phyloP scores from a whole-genome alignment of 148 eudicot species.

The Mesembryanthemum crystallinum region DNA sequence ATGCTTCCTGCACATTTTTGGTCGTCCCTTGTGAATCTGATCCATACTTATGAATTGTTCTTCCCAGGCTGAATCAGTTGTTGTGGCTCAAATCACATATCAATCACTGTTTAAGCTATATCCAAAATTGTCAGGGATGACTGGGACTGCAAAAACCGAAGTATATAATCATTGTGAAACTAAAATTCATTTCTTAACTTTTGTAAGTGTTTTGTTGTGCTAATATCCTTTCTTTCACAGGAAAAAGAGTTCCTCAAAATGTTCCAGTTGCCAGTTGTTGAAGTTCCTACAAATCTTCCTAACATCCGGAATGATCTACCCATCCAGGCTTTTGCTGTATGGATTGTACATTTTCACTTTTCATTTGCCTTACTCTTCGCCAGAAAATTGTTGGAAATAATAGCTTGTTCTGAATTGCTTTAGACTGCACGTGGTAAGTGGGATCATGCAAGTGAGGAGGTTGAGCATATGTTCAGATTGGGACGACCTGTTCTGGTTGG shows the following conservation, averaged over 20 bases:
- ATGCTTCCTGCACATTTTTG: neutral
- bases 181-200: neutral
- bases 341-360: constrained; percentile 19
- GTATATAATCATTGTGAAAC: constrained; percentile 34
- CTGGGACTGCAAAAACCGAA: constrained; percentile 99
- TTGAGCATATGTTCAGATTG: constrained; percentile 69
- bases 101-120: constrained; percentile 94
- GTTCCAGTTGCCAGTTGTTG: constrained; percentile 92
- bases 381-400: constrained; percentile 11
- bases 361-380: constrained; percentile 8
- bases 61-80: constrained; percentile 88
- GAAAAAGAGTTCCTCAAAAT: constrained; percentile 97
- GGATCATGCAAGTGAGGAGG: constrained; percentile 73
- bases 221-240: constrained; percentile 35
- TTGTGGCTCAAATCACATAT: constrained; percentile 96
- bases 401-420: constrained; percentile 16
- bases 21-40: constrained; percentile 7
- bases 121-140: constrained; percentile 99
- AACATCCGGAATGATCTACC: constrained; percentile 91
- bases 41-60: constrained; percentile 7
- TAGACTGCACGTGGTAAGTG: constrained; percentile 95
- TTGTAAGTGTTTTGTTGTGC: constrained; percentile 3
- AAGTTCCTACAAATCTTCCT: constrained; percentile 92
- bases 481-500: constrained; percentile 98
- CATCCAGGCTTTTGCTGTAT: constrained; percentile 90